Evolutionary conservation across 2,329 filamentous ascomycete genomes (phyloP), one percentile per base, ranked within the genome.

Genomic region (Fusarium odoratissimum): DNA sequence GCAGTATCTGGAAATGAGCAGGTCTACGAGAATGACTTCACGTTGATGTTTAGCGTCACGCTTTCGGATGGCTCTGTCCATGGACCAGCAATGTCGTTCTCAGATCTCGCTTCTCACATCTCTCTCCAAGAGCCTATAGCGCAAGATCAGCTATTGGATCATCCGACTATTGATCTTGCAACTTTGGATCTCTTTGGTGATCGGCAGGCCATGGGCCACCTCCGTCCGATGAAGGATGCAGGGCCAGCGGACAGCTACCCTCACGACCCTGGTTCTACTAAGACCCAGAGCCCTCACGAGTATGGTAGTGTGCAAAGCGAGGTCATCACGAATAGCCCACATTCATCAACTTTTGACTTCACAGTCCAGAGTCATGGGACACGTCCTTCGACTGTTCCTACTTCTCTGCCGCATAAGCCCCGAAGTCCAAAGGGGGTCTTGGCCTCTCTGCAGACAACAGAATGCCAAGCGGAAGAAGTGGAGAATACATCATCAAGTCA

Each of bases 141-240:
- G 0, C 28, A 48, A n/a, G 45, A 8, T 30, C 0, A 30, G 13
- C 6, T 8, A 30, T n/a, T 8, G 13, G 9, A 0, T 8, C 9
- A 2, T 30, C 6, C 1, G 6, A 16, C 4, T 48, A 48, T 17
- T 0, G 6, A 48, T 3, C 9, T n/a, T n/a, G 0, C 2, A 31
- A 12, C 21, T 48, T 48, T 7, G 5, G 3, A 2, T 48, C 14
- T 23, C 2, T 17, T 23, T 17, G 7, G 0, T 17, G 3, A 7
- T 17, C 28, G 17, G 5, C 28, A 23, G 14, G 21, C 21, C 3
- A n/a, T 6, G 3, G 6, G 8, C 45, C 2, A 4, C 9, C 9
- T 12, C 7, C 6, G 1, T 11, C 14, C 21, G 5, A n/a, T 6
- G 2, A 49, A 6, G 10, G 10, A 23, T 1, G 10, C 0, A 23